These are phyloP conservation scores for Anthracocystis setariae DNA, from an alignment of 1,284 basidiomycete species.

Conservation along the genomic window DNA sequence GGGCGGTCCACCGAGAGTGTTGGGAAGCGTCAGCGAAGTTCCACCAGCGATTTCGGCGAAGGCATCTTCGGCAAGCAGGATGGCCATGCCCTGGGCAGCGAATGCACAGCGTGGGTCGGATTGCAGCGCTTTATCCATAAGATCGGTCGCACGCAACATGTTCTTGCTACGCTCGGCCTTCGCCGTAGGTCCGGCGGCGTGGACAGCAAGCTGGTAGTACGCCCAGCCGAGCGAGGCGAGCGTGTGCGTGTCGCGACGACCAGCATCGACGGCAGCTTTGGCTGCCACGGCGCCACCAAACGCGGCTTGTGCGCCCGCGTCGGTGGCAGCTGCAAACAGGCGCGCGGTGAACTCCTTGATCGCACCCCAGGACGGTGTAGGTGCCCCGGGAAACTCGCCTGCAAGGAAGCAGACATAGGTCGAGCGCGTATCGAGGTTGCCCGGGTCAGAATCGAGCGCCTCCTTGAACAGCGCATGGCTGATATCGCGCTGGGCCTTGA, in stretches of 20 bases:
- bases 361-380: conserved; percentile 55
- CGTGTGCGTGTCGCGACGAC: conserved; percentile 59
- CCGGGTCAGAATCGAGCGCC: conserved; percentile 60
- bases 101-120: conserved; percentile 59
- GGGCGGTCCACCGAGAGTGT: conserved; percentile 29
- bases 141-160: conserved; percentile 63
- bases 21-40: conserved; percentile 27
- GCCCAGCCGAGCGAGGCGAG: conserved; percentile 64
- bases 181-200: conserved; percentile 49
- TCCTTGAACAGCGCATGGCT: conserved; percentile 60
- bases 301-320: conserved; percentile 34
- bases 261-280: conserved; percentile 51
- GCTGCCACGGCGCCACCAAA: conserved; percentile 58
- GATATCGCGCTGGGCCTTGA: conserved; percentile 47
- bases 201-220: conserved; percentile 64
- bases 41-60: conserved; percentile 52
- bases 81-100: conserved; percentile 65
- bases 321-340: conserved; percentile 54
- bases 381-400: conserved; percentile 60
- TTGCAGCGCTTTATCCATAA: conserved; percentile 64
- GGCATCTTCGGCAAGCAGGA: conserved; percentile 63
- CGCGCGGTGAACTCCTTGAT: conserved; percentile 65
- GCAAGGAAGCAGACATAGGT: conserved; percentile 65
- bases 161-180: conserved; percentile 58
- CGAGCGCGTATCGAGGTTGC: conserved; percentile 61